phyloP scores from a whole-genome alignment of 805 yeast genomes.

The Candida methanosorbosa region DNA sequence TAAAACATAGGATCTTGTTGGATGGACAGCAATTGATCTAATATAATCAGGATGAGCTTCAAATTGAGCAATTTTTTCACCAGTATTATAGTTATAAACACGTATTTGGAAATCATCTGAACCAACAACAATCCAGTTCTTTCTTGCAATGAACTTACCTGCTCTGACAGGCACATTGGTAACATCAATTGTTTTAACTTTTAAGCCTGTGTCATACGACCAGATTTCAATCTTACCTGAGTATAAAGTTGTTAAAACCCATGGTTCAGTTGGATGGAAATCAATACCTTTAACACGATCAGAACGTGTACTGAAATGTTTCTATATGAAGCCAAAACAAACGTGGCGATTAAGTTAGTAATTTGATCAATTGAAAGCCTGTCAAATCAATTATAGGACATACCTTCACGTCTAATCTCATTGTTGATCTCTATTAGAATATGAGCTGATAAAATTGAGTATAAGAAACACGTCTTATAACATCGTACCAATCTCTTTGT shows the following conservation, averaged over 20 bases:
- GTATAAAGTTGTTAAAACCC: constrained; percentile 88
- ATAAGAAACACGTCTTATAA: too few relatives aligned
- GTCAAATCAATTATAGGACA: constrained; percentile 7
- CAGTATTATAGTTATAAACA: constrained; percentile 90
- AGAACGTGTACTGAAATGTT: constrained; percentile 82
- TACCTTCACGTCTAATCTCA: constrained; percentile 44
- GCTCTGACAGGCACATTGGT: constrained; percentile 96
- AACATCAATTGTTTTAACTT: constrained; percentile 86
- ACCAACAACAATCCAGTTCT: constrained; percentile 95
- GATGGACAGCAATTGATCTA: constrained; percentile 89
- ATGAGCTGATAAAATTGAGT: too few relatives aligned
- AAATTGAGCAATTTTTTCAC: constrained; percentile 88
- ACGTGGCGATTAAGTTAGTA: too few relatives aligned
- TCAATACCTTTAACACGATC: constrained; percentile 98
- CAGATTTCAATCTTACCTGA: constrained; percentile 89
- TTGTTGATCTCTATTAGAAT: too few relatives aligned
- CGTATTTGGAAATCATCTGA: constrained; percentile 93
- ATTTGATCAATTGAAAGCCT: too few relatives aligned
- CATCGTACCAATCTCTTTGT: too few relatives aligned
- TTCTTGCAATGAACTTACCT: constrained; percentile 89
- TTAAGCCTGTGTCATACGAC: constrained; percentile 81
- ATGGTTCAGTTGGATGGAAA: constrained; percentile 96
- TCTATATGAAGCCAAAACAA: constrained; percentile 33
- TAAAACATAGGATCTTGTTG: constrained; percentile 80
- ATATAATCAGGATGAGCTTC: constrained; percentile 98